Conservation (phyloP, 192 early-diverging fungal species). For the Coemansia sp. region DNA sequence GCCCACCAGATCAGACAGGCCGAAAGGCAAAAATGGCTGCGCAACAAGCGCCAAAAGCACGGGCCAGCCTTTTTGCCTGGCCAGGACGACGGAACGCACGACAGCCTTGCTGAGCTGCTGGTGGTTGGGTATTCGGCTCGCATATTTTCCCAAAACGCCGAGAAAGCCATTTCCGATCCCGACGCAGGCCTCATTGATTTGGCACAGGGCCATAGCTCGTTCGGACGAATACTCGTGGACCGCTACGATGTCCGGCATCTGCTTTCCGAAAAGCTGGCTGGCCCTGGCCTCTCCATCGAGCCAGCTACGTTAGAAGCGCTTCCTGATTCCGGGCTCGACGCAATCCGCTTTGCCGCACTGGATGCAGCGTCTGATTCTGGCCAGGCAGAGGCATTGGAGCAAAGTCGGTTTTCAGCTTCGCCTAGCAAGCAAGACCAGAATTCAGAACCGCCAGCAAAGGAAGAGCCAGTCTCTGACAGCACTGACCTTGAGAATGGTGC, state of each 20-base stretch:
- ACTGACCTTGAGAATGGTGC: neutral
- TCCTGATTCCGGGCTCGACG: conserved; percentile 12
- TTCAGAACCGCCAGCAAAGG: neutral
- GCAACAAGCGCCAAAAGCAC: conserved; percentile 11
- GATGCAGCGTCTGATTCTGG: neutral
- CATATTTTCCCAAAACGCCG: neutral
- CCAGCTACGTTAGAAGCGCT: neutral
- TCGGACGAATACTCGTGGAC: conserved; percentile 14
- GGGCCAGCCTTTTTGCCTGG: conserved; percentile 11
- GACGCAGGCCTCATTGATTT: conserved; percentile 18
- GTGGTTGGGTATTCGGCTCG: conserved; percentile 37
- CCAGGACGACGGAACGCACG: conserved; percentile 9
- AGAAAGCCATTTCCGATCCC: neutral
- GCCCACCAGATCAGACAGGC: conserved; percentile 22
- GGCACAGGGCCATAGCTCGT: neutral
- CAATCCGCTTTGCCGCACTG: conserved; percentile 24
- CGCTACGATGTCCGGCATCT: conserved; percentile 46
- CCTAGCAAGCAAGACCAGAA: too few species aligned
- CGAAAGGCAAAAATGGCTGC: conserved; percentile 17
- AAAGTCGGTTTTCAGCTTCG: neutral
- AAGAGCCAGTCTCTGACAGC: neutral
- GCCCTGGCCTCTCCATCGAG: neutral
- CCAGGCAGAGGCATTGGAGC: conserved; percentile 1
- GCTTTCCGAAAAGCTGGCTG: neutral
- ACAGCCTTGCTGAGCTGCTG: neutral